A percentile compares a stretch with the other conserved stretches of the same genome.
These are phyloP conservation scores for Pyrenula aspistea DNA, from an alignment of 495 filamentous ascomycete genomes.

Conservation along the genomic window DNA sequence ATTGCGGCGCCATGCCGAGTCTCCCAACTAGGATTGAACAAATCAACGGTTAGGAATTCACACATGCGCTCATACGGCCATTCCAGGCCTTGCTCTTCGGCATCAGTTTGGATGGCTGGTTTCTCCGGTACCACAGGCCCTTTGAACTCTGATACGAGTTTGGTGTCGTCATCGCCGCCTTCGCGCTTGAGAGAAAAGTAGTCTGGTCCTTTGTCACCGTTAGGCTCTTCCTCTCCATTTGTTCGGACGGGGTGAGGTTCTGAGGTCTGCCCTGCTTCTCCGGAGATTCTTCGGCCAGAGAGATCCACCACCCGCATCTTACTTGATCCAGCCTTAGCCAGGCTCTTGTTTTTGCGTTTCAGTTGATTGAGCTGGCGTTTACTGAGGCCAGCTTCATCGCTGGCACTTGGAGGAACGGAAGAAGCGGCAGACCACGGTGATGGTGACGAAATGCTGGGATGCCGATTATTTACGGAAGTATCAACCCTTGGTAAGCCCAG, in stretches of 20 bases:
- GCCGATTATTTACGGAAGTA: constrained; percentile 12
- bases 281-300: constrained; percentile 52
- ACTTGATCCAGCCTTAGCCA: constrained; percentile 71
- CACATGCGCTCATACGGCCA: constrained; percentile 94
- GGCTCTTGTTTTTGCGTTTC: constrained; percentile 78
- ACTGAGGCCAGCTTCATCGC: constrained; percentile 66
- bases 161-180: constrained; percentile 72
- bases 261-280: constrained; percentile 47
- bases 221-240: constrained; percentile 42
- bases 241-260: constrained; percentile 61
- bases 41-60: constrained; percentile 81
- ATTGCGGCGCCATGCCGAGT: constrained; percentile 95
- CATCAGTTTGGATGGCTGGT: constrained; percentile 49
- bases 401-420: constrained; percentile 25
- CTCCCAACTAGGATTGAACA: constrained; percentile 93
- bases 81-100: constrained; percentile 65
- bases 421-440: constrained; percentile 24
- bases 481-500: constrained; percentile 33
- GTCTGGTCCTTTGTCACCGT: constrained; percentile 43
- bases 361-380: constrained; percentile 86
- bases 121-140: constrained; percentile 54
- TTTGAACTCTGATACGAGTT: constrained; percentile 93
- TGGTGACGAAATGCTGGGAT: background rate
- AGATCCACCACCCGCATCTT: constrained; percentile 89
- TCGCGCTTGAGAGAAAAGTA: constrained; percentile 78